Evolutionary conservation across 768 basidiomycete genomes (phyloP).

Genomic region (Mycena alexandri): DNA sequence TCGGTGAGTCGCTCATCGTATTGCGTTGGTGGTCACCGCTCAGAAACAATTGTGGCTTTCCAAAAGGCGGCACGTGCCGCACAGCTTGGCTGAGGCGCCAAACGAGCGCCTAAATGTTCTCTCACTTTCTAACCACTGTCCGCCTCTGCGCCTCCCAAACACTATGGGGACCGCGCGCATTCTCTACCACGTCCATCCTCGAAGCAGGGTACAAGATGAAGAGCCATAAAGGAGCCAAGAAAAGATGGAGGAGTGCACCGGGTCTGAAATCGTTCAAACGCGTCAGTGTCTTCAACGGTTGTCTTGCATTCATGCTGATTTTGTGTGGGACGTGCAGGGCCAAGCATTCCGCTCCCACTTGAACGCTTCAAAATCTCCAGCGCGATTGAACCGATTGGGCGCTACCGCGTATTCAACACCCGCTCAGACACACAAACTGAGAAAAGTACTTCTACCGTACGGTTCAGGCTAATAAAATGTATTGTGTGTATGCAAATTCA

Average conservation of each 20-base stretch:
- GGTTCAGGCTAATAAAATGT: constrained; percentile 51
- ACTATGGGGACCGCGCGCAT: constrained; percentile 52
- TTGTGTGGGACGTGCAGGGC: constrained; percentile 54
- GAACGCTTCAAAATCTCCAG: constrained; percentile 76
- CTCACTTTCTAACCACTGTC: constrained; percentile 21
- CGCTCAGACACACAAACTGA: constrained; percentile 75
- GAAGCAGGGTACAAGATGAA: constrained; percentile 84
- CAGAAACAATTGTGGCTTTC: neutral
- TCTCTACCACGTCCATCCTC: constrained; percentile 69
- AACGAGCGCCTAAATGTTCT: constrained; percentile 7
- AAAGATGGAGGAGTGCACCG: constrained; percentile 81
- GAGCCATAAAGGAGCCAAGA: constrained; percentile 85
- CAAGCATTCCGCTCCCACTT: constrained; percentile 81
- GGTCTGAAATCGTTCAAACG: constrained; percentile 79
- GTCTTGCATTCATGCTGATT: constrained; percentile 7
- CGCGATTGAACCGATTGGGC: constrained; percentile 73
- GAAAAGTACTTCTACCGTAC: constrained; percentile 78
- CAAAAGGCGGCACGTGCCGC: constrained; percentile 4
- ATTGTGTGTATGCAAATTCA: neutral
- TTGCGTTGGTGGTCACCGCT: constrained; percentile 2
- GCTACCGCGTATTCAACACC: constrained; percentile 75
- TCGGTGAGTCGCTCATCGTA: constrained; percentile 56
- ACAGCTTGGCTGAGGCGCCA: too few relatives aligned
- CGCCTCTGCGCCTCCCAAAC: constrained; percentile 35
- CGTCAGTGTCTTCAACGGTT: constrained; percentile 54